Evolutionary conservation across 2,329 filamentous ascomycete genomes (phyloP).

Genomic region (Mariannaea elegans): DNA sequence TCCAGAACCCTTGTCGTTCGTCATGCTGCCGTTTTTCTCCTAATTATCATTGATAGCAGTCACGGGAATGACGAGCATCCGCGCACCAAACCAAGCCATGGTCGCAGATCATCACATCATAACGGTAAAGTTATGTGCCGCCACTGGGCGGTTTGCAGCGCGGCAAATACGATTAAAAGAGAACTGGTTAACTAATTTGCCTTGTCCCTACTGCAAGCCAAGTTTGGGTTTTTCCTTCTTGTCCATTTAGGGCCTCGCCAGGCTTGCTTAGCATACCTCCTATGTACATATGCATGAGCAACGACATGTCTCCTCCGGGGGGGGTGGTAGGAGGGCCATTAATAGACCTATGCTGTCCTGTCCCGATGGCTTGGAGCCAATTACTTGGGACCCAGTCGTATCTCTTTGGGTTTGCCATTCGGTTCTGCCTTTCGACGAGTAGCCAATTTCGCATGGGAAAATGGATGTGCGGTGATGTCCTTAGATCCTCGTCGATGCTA

Average conservation of each 20-base stretch:
- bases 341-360: conserved; percentile 9
- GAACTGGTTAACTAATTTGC: background rate
- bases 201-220: background rate
- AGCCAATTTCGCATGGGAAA: conserved; percentile 32
- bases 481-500: conserved; percentile 37
- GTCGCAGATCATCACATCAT: conserved; percentile 31
- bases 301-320: conserved; percentile 19
- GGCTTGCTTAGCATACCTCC: conserved; percentile 11
- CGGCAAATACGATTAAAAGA: conserved; percentile 2
- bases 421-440: conserved; percentile 12
- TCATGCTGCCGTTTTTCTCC: conserved; percentile 23
- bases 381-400: conserved; percentile 15
- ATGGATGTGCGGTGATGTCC: conserved; percentile 36
- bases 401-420: conserved; percentile 22
- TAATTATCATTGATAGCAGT: conserved; percentile 14
- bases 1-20: conserved; percentile 21
- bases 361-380: conserved; percentile 24
- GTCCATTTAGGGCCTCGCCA: conserved; percentile 7
- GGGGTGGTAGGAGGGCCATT: background rate
- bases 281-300: conserved; percentile 18
- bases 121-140: conserved; percentile 1
- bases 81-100: conserved; percentile 26
- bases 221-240: conserved; percentile 10
- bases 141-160: background rate
- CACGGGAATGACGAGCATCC: conserved; percentile 29